Base-by-base conservation (phyloP, 2,329 filamentous ascomycete species). In the Penicillium sp. region DNA sequence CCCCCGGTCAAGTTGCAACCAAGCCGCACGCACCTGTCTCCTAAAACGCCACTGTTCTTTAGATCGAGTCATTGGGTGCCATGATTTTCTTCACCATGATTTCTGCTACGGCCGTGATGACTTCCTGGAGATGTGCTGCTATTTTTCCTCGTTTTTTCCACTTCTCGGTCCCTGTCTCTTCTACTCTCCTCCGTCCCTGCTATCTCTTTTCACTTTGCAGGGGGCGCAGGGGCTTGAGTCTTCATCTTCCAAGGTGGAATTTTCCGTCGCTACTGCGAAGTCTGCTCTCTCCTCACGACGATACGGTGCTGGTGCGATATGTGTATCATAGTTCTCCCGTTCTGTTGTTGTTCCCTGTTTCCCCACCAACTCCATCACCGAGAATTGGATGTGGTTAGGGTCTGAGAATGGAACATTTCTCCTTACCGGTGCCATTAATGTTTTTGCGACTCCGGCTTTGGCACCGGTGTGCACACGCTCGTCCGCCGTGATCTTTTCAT, bases 11-110 rank as follows among this genome's bases (percentile, higher is more conserved):
- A 26, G 46, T 55, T 21, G 48, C 45, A 27, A 50, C 50, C 43
- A 62, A 64, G 33, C 42, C 58, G 3, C 62, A 62, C 15, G 49
- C 60, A 7, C 62, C 58, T 15, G 50, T 56, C 28, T 64, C 60
- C 25, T 65, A 61, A 41, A 20, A 6, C 13, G 14, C 15, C 7
- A 16, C 33, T 30, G 16, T 6, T 7, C 13, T 13, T 25, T 14
- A 8, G 23, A 30, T 9, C 23, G 4, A 15, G 30, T 13, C 29
- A 8, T 23, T 19, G 13, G 28, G 14, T 23, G 25, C 3, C 21
- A 30, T 19, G n/a, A n/a, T 4, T 32, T 27, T 16, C 7, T 26
- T 10, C 15, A 18, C 30, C 16, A 7, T 14, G 32, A n/a, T 9
- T 18, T 15, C 21, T n/a, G n/a, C n/a, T n/a, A 33, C 23, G 20